phyloP scores from a whole-genome alignment of 345 rosid genomes.

The Anastatica hierochuntica region DNA sequence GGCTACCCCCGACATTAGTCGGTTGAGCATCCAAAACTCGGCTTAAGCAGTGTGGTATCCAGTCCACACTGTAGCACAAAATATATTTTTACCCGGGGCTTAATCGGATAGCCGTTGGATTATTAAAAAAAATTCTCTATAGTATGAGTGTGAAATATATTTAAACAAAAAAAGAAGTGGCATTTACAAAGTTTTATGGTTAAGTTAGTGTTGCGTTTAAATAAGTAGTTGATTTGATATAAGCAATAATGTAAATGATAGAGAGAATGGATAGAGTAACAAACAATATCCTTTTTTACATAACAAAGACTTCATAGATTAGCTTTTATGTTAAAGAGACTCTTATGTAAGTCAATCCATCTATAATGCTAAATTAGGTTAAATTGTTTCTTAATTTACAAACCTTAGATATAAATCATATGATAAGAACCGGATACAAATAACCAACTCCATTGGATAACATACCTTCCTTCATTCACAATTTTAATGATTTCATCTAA shows the following conservation, averaged over 20 bases:
- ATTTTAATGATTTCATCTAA: conserved; percentile 1
- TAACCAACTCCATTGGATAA: conserved; percentile 13
- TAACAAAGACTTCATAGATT: not conserved
- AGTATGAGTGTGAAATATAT: no score
- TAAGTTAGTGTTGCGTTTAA: conserved; percentile 12
- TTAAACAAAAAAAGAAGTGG: no score
- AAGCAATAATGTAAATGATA: not conserved
- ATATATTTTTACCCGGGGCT: no score
- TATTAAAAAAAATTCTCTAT: no score
- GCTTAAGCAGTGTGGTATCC: no score
- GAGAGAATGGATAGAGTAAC: conserved; percentile 2
- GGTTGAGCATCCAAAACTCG: no score
- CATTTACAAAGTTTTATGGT: not conserved
- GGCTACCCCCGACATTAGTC: no score
- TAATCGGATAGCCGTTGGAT: no score
- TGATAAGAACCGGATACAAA: not conserved
- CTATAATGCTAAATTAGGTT: conserved; percentile 4
- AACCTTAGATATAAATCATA: not conserved
- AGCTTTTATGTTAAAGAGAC: not conserved
- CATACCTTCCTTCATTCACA: not conserved
- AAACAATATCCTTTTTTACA: conserved; percentile 1
- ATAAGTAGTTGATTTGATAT: conserved; percentile 1
- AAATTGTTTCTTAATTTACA: conserved; percentile 11
- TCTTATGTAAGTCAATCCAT: not conserved
- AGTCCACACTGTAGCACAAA: no score